Base-by-base conservation (phyloP, 495 filamentous ascomycete genomes). In the Lindgomyces ingoldianus region DNA sequence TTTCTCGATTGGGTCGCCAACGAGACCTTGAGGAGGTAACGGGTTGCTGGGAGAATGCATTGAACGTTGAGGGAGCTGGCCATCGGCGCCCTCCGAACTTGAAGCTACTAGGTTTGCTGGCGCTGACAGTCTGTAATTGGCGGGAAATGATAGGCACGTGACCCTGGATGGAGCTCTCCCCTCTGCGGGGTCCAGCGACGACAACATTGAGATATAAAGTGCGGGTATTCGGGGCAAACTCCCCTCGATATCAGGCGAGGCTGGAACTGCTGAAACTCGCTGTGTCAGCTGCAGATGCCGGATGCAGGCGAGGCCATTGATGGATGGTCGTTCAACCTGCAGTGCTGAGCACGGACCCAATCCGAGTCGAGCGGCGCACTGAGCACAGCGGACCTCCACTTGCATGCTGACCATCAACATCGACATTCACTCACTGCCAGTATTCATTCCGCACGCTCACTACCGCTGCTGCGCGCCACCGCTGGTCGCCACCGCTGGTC, bases 21-120 rank as follows among this genome's bases (percentile, higher is more conserved):
- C 42, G 65, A 58, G 36, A n/a, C n/a, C 58, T 61, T 33, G 27
- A 50, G 54, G 46, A 48, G 47, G 41, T 57, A 21, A 26, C 29
- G 51, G 52, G 58, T 53, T 52, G 55, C 53, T 25, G 52, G 45
- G 58, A 11, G 39, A 36, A 46, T 24, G 50, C 22, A n/a, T 49
- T 19, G 44, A 61, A 19, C 29, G 25, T 48, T 58, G 54, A 46
- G 45, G 30, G 22, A 52, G 54, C 50, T 65, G 58, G 67, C 42
- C 39, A 30, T 69, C 66, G 66, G 66, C 66, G 61, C 19, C 26
- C 21, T 64, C 66, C 66, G 66, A 14, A 64, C 42, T 24, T 6
- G 18, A n/a, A 47, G 16, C 16, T 47, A 4, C 8, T 21, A 14
- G 54, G 36, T 12, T 29, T 47, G 57, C 4, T 47, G 16, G 8